Evolutionary conservation across 2,329 filamentous ascomycete species (phyloP).

Genomic region (Trichoderma sp.): DNA sequence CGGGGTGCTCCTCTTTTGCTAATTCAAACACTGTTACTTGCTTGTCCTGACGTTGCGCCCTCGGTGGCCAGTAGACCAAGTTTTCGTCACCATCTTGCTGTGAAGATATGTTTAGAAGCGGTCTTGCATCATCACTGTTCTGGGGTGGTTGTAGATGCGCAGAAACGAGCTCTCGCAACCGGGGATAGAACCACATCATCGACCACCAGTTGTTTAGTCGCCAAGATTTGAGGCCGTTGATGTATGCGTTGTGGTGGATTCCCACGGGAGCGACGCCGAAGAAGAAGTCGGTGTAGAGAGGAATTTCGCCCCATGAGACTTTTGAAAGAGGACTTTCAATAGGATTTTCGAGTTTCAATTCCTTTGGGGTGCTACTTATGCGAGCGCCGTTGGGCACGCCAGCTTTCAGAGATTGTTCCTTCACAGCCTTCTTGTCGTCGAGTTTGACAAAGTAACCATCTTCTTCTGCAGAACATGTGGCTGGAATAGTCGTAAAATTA

Average conservation of each 20-base stretch:
- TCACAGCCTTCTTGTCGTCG: conserved; percentile 29
- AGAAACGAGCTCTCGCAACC: background rate
- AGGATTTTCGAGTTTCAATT: background rate
- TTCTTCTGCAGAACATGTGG: conserved; percentile 36
- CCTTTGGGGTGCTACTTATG: background rate
- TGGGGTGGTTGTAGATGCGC: background rate
- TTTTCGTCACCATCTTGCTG: background rate
- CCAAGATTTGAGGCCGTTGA: background rate
- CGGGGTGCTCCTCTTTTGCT: background rate
- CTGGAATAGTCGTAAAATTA: conserved; percentile 39
- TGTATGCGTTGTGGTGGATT: conserved; percentile 16
- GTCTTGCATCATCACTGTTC: too few relatives aligned
- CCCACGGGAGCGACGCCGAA: background rate
- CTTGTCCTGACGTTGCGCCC: background rate
- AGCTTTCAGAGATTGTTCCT: conserved; percentile 30
- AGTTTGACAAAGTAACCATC: conserved; percentile 39
- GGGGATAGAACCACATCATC: conserved; percentile 4
- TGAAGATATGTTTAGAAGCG: background rate
- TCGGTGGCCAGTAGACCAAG: background rate
- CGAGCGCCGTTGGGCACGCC: background rate
- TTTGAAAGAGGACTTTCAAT: background rate
- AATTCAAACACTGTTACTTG: background rate
- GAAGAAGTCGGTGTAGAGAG: conserved; percentile 1
- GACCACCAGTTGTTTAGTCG: background rate
- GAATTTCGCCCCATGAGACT: background rate